Base-by-base conservation (phyloP, 306 rosid genomes). In the Inga leiocalycina region DNA sequence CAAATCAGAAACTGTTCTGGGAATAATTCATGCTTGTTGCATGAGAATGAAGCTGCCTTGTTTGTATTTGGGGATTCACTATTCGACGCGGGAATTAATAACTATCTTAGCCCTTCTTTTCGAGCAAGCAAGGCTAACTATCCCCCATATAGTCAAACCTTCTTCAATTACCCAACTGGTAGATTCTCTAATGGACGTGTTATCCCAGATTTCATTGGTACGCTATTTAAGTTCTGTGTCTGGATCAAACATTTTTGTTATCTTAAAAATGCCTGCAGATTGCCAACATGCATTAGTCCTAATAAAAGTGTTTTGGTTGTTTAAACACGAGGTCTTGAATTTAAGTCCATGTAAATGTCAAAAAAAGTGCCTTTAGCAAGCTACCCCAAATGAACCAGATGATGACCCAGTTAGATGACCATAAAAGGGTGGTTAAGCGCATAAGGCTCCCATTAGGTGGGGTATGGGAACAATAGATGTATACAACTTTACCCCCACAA, bases 61-160 rank as follows among this genome's bases (percentile, higher is more conserved):
- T 90, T 87, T 76, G 71, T 90, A 48, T 86, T 90, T 30, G 94
- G 94, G 5, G 97, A 92, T 84, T 92, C 93, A 3, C 1, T 81
- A 5, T 89, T 74, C 12, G 97, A 92, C 45, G 82, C 62, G 0
- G 94, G 94, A 48, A 88, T 86, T 52, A 89, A 92, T 71, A 83
- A 89, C 80, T 88, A 87, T 73, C 82, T 90, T 66, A 84, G 79
- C 84, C 86, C 85, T 0, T n/a, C 80, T 30, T 64, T 64, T 30
- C 20, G 20, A 10, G 66, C 66, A 59, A 59, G 19, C 39, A 64
- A 69, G 59, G 85, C 86, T 22, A 87, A 87, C 30, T 83, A 14
- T 39, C 37, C n/a, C 37, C 90, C 92, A 0, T 89, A 87, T 46
- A 90, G 92, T 0, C 54, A 80, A 79, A 83, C 88, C 51, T 83